Evolutionary conservation across 768 basidiomycete genomes (phyloP), one percentile per base, ranked within the genome.

Genomic region (Gymnopilus junonius): DNA sequence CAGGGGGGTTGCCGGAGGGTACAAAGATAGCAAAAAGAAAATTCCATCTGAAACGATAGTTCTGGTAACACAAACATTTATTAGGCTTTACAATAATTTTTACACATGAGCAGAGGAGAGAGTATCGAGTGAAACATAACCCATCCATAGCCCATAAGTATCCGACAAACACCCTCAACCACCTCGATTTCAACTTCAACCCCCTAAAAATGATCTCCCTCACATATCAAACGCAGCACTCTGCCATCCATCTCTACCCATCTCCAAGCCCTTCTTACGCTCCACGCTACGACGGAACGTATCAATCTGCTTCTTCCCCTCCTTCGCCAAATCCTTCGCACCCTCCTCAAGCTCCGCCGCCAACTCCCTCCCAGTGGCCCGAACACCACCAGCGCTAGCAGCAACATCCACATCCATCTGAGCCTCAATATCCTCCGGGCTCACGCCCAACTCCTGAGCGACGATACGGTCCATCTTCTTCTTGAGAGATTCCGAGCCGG

Each of bases 171-270:
- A n/a, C n/a, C n/a, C n/a, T n/a, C n/a, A n/a, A n/a, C n/a, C n/a
- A n/a, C n/a, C n/a, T n/a, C n/a, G n/a, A n/a, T n/a, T n/a, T n/a
- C n/a, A n/a, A n/a, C n/a, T n/a, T n/a, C n/a, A n/a, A n/a, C n/a
- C n/a, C n/a, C n/a, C n/a, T n/a, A n/a, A n/a, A n/a, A n/a, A n/a
- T n/a, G n/a, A n/a, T n/a, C n/a, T n/a, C n/a, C 14, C 34, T 59
- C 35, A 76, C 53, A 77, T 64, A 68, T 85, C 79, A 61, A 85
- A 87, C 1, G 83, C 83, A 0, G 70, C 58, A 57, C 83, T 87
- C 70, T 80, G 64, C 86, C 86, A 87, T 0, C 85, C 86, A 0
- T 55, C 42, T 3, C 31, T 70, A 55, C 65, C 68, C 65, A 71
- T 70, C 72, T 87, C 85, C 27, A 70, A 59, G 11, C 46, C 57